These are phyloP conservation scores for Trichophyton schoenleinii DNA, from an alignment of 2,329 filamentous ascomycete genomes.

Conservation along the genomic window DNA sequence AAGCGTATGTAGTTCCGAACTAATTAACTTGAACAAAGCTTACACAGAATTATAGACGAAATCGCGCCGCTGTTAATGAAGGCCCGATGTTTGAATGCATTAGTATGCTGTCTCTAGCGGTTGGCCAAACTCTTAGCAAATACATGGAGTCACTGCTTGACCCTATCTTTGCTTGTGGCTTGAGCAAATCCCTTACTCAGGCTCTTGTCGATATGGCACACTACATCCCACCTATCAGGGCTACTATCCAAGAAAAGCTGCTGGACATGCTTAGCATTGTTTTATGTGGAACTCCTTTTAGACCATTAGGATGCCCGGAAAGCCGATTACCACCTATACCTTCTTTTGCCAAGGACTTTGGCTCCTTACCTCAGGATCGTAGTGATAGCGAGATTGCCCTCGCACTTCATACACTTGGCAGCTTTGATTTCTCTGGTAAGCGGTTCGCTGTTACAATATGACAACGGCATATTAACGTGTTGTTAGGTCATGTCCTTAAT, in stretches of 20 bases:
- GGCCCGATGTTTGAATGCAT: slow-evolving; percentile 91
- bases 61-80: slow-evolving; percentile 46
- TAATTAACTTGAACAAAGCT: slow-evolving; percentile 7
- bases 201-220: slow-evolving; percentile 97
- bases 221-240: slow-evolving; percentile 89
- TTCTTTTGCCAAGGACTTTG: slow-evolving; percentile 76
- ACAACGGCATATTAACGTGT: slow-evolving; percentile 10
- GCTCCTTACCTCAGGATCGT: slow-evolving; percentile 65
- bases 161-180: slow-evolving; percentile 90
- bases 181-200: slow-evolving; percentile 87
- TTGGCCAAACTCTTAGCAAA: slow-evolving; percentile 92
- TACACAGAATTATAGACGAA: slow-evolving; percentile 36
- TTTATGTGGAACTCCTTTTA: slow-evolving; percentile 81
- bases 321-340: slow-evolving; percentile 72
- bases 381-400: slow-evolving; percentile 80
- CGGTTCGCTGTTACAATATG: not conserved
- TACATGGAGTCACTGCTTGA: slow-evolving; percentile 94
- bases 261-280: slow-evolving; percentile 92
- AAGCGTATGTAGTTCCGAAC: slow-evolving; percentile 41
- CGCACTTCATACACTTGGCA: slow-evolving; percentile 88
- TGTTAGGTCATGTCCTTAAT: slow-evolving; percentile 68
- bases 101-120: slow-evolving; percentile 86
- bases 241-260: slow-evolving; percentile 83
- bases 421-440: slow-evolving; percentile 73
- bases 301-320: slow-evolving; percentile 79